A percentile compares a stretch with the other conserved stretches of the same genome.
phyloP scores from a whole-genome alignment of 352 stramenopile species.

The Globisporangium nagaii region DNA sequence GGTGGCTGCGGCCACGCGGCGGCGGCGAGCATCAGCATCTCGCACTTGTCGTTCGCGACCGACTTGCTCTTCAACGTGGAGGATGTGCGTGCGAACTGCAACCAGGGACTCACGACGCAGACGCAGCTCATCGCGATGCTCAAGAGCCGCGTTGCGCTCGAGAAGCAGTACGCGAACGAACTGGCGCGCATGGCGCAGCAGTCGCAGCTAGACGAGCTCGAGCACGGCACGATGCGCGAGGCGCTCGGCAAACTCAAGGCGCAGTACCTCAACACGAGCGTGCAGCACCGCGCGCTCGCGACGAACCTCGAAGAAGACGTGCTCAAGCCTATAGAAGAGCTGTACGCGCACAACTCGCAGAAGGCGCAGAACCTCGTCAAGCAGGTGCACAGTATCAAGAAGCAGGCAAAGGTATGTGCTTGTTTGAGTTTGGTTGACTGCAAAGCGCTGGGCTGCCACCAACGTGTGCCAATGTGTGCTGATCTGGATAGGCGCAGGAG shows the following conservation, averaged over 20 bases:
- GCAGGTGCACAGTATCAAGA: constrained; percentile 62
- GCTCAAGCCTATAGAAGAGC: constrained; percentile 54
- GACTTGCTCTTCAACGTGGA: constrained; percentile 79
- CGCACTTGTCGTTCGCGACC: constrained; percentile 57
- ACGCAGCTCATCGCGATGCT: constrained; percentile 56
- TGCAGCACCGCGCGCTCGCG: constrained; percentile 68
- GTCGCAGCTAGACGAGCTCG: constrained; percentile 51
- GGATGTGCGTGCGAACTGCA: constrained; percentile 46
- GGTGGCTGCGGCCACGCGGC: not conserved
- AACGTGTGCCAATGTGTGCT: not conserved
- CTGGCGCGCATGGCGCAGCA: constrained; percentile 55
- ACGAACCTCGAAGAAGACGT: constrained; percentile 78
- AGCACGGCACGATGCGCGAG: constrained; percentile 44
- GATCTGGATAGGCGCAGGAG: constrained; percentile 57
- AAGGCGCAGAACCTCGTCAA: constrained; percentile 51
- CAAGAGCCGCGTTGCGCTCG: constrained; percentile 62
- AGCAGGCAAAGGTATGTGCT: constrained; percentile 52
- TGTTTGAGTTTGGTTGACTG: not conserved
- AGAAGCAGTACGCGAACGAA: constrained; percentile 68
- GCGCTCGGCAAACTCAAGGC: constrained; percentile 54
- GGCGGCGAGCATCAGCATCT: constrained; percentile 1
- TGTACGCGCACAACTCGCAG: constrained; percentile 50
- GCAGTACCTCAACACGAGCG: constrained; percentile 80
- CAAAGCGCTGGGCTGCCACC: not conserved
- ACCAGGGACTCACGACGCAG: constrained; percentile 42